phyloP scores from a whole-genome alignment of 495 filamentous ascomycete genomes.

The Evansstolkia leycettana region DNA sequence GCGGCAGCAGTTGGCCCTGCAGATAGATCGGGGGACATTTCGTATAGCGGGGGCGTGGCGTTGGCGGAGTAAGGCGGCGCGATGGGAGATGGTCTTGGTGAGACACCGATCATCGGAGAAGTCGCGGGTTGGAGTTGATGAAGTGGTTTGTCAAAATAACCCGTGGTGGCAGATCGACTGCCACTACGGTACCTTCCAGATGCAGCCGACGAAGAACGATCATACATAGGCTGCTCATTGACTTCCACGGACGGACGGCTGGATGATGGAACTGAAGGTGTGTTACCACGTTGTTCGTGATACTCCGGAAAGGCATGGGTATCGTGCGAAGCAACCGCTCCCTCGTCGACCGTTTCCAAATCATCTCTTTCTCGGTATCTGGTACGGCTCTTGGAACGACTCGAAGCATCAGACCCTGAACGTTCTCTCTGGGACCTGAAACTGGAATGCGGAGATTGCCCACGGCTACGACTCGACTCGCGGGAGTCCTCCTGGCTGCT shows the following conservation, averaged over 20 bases:
- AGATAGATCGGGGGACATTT: constrained; percentile 18
- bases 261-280: constrained; percentile 19
- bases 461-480: constrained; percentile 30
- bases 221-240: constrained; percentile 16
- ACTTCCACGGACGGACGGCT: constrained; percentile 30
- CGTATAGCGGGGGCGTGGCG: constrained; percentile 42
- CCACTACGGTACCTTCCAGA: constrained; percentile 35
- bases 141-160: constrained; percentile 30
- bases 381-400: constrained; percentile 43
- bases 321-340: constrained; percentile 15
- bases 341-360: constrained; percentile 25
- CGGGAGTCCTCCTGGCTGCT: constrained; percentile 26
- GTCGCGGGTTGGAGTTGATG: constrained; percentile 19
- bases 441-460: constrained; percentile 21
- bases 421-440: constrained; percentile 39
- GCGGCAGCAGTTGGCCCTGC: constrained; percentile 10
- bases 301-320: constrained; percentile 14
- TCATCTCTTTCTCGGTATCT: constrained; percentile 35
- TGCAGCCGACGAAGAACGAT: constrained; percentile 28
- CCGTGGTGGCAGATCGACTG: constrained; percentile 30
- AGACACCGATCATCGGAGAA: constrained; percentile 30
- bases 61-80: constrained; percentile 43
- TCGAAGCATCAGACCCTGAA: constrained; percentile 49
- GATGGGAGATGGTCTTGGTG: constrained; percentile 41
- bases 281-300: constrained; percentile 13